Evolutionary conservation across 148 eudicot species (phyloP), one percentile per base, ranked within the genome.

Genomic region (Heliamphora exappendiculata): DNA sequence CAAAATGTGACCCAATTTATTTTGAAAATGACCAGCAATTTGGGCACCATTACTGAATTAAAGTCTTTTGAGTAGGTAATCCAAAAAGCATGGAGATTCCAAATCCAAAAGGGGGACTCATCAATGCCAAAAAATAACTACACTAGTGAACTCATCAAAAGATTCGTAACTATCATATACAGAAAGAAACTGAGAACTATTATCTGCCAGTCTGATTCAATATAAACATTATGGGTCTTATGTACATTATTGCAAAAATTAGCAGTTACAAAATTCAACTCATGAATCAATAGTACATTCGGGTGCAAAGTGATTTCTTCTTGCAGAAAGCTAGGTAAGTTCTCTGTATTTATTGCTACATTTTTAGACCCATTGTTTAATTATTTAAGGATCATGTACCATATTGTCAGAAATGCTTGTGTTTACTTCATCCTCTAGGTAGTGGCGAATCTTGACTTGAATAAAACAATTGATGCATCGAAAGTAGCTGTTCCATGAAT

Each of bases 361-460:
- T 19, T 62, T 42, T 44, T 19, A 44, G 44, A 63, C 34, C 58
- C 19, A 20, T 4, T 34, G n/a, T 11, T 9, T 24, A 7, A 74
- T 74, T 37, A 75, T 75, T 28, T 62, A 45, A 74, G 54, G 17
- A 34, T 44, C 42, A 19, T 62, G 60, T 19, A 28, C n/a, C 42
- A 60, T 24, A 16, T 68, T 42, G 33, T 44, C 24, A 26, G 17
- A 49, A 47, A 45, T 70, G 37, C 13, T 45, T 7, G 44, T 45
- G 42, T 34, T 24, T 12, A 7, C 39, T 62, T 29, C 55, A 29
- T 44, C 50, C 36, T 60, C 68, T 60, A 39, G 55, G 17, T 44
- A 28, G 11, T 58, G 49, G 34, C 3, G 22, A 73, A 12, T 57
- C 20, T 29, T 74, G 36, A 34, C 5, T 75, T 45, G 26, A 75